These are phyloP conservation scores for Paxillus ammoniavirescens DNA, from an alignment of 768 basidiomycete species.

Conservation along the genomic window DNA sequence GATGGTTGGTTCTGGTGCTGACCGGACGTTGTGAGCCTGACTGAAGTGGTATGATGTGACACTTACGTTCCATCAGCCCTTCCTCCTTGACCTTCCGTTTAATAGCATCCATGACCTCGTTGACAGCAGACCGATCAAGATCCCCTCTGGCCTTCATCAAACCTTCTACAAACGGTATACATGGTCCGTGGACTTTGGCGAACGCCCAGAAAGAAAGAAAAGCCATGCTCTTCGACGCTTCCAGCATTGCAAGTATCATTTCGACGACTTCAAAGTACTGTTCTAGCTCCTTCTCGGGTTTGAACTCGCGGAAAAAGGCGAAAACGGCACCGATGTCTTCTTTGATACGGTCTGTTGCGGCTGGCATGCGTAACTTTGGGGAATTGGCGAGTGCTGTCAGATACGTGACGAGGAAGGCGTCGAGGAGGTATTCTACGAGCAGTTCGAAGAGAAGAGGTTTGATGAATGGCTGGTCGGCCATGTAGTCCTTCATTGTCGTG, in stretches of 20 bases:
- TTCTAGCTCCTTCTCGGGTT: conserved; percentile 78
- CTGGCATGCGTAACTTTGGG: conserved; percentile 83
- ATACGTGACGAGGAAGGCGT: conserved; percentile 86
- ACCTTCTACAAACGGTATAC: conserved; percentile 86
- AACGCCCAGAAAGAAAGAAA: conserved; percentile 95
- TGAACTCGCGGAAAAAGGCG: conserved; percentile 77
- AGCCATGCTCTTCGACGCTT: conserved; percentile 84
- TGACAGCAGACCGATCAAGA: conserved; percentile 82
- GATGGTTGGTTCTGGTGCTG: conserved; percentile 81
- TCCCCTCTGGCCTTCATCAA: conserved; percentile 89
- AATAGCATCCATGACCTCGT: conserved; percentile 91
- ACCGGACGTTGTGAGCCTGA: conserved; percentile 3
- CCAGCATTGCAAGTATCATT: conserved; percentile 74
- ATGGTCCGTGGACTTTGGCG: conserved; percentile 91
- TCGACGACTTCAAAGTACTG: conserved; percentile 84
- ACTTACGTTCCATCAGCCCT: conserved; percentile 75
- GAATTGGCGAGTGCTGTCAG: conserved; percentile 83
- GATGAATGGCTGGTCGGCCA: conserved; percentile 88
- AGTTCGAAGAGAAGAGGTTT: conserved; percentile 90
- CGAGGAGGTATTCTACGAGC: conserved; percentile 88
- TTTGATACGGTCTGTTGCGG: conserved; percentile 79
- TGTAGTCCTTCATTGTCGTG: conserved; percentile 96
- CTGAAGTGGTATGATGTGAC: neutral
- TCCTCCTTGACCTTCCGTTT: conserved; percentile 93
- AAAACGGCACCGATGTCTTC: conserved; percentile 78